A percentile compares a stretch with the other conserved stretches of the same genome.
phyloP scores from a whole-genome alignment of 2,329 filamentous ascomycete species.

The Epichloe scottii region DNA sequence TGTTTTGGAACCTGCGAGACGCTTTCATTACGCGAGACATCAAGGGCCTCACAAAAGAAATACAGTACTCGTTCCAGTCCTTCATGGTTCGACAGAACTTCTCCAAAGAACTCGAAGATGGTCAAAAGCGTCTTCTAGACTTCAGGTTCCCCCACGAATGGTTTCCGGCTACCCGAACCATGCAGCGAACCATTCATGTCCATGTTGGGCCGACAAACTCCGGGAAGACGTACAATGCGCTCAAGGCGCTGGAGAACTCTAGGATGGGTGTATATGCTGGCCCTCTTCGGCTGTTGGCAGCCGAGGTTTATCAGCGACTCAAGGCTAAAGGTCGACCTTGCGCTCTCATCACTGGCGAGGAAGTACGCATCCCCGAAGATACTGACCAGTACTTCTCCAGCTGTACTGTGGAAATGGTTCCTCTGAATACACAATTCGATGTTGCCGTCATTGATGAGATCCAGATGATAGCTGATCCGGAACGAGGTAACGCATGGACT shows the following conservation, averaged over 20 bases:
- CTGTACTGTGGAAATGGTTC: constrained; percentile 87
- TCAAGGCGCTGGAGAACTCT: constrained; percentile 70
- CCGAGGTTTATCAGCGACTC: constrained; percentile 88
- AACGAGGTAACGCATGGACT: constrained; percentile 91
- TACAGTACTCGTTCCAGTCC: constrained; percentile 58
- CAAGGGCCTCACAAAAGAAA: constrained; percentile 37
- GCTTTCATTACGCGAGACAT: constrained; percentile 44
- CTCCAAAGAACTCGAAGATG: constrained; percentile 40
- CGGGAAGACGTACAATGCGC: constrained; percentile 90
- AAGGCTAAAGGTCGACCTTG: constrained; percentile 64
- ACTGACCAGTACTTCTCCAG: constrained; percentile 52
- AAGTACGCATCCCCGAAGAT: constrained; percentile 56
- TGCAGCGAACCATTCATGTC: constrained; percentile 75
- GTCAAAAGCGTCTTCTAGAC: constrained; percentile 60
- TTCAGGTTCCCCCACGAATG: constrained; percentile 83
- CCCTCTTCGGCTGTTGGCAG: constrained; percentile 74
- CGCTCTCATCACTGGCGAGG: constrained; percentile 81
- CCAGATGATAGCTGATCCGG: constrained; percentile 77
- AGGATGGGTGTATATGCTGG: constrained; percentile 79
- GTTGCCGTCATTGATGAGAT: constrained; percentile 98
- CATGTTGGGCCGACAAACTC: constrained; percentile 97
- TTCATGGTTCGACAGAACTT: constrained; percentile 47
- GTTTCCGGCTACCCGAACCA: constrained; percentile 71
- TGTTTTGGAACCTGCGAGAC: constrained; percentile 46
- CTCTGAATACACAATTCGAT: constrained; percentile 48